Base-by-base conservation (phyloP, 1,139 yeast genomes). In the Pneumocystis oryctolagi region DNA sequence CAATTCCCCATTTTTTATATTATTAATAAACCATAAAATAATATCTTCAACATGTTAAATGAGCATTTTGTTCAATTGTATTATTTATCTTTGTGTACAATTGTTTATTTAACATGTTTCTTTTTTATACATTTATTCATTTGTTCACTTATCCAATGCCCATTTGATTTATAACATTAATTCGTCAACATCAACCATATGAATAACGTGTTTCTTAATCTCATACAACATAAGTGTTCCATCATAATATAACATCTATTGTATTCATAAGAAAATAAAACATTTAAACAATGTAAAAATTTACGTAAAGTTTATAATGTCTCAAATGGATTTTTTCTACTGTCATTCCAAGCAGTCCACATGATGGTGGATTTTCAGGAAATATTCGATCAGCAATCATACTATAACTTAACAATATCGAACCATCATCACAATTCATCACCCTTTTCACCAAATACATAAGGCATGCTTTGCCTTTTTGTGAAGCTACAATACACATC, bases 381-480 rank as follows among this genome's bases (percentile, higher is more conserved):
- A 47, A 47, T 4, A 25, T 12, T 12, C 25, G 55, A 47, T 47
- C 55, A 47, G n/a, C 55, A 25, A 47, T 25, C 16, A 47, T 25
- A 1, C 31, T 47, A 4, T 47, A 47, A 25, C 55, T 47, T 12
- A 20, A 47, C 25, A 47, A 25, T 5, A 25, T 12, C 12, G 55
- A 12, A 14, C 55, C 55, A 25, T 47, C 31, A 9, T 20, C 20
- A 12, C 55, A 25, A 25, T 25, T 16, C n/a, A 47, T 28, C 5
- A 47, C 55, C 20, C 61, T 42, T 39, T 56, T 61, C 83, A 8
- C 76, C 79, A 1, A 75, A 92, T 69, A 86, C 83, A 65, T 68
- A 81, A 32, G 88, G 89, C 0, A 60, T 84, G 1, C 76, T 82
- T n/a, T 82, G 82, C 65, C 81, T 83, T 82, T 71, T 84, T 5